Evolutionary conservation across 495 filamentous ascomycete species (phyloP), one percentile per base, ranked within the genome.

Genomic region (Aspergillus funiculosus): DNA sequence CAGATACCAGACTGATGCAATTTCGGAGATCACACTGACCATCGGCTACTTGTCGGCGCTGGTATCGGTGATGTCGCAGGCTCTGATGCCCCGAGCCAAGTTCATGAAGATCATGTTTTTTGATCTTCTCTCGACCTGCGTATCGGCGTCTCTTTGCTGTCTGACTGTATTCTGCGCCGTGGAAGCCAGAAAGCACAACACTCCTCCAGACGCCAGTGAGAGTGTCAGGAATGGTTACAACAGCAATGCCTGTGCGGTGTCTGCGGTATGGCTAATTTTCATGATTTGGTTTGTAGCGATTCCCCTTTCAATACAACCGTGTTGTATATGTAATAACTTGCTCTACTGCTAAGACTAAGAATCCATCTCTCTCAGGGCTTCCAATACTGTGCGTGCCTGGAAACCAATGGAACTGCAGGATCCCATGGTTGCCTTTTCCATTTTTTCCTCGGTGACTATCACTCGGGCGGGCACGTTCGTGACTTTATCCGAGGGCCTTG

Each of bases 21-120:
- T 67, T 17, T 54, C 63, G 1, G 51, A 61, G 13, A 67, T 67
- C 20, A 67, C 61, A 50, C 59, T 65, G 0, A 86, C 83, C 0
- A 64, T 89, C 13, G 86, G 86, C 15, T 91, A 90, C 59, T 67
- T 90, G 0, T 71, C 87, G 0, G 76, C 83, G n/a, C 75, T 89
- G 53, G 74, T 84, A 44, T 75, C 76, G 2, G 72, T 86, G 4
- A 54, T 89, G 0, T 74, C 77, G 4, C 66, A 86, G 29, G 71
- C 73, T 27, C 73, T 87, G 21, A 62, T 85, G 54, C 85, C 85
- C 0, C 73, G 86, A 11, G 83, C 82, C 10, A 89, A 87, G 57
- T 87, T 86, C 59, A 60, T 88, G 40, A 85, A 88, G 62, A 86
- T 77, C 22, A 67, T 86, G 51, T 53, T 86, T 6, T 70, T 87